Evolutionary conservation across 2,329 filamentous ascomycete species (phyloP).

Genomic region (Colletotrichum sp.): DNA sequence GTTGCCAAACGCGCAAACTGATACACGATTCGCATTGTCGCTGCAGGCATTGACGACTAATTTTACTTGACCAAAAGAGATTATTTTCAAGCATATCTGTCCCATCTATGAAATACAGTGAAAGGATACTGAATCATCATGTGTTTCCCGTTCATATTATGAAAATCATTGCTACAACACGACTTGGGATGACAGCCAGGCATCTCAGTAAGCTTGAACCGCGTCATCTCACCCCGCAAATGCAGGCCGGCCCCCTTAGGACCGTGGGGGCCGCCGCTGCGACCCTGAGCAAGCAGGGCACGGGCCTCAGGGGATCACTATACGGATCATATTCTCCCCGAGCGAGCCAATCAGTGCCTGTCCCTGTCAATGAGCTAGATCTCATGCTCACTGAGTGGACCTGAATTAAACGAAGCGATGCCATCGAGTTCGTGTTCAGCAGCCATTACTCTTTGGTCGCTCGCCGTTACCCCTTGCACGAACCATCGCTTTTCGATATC

Average conservation of each 20-base stretch:
- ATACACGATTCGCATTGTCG: conserved; percentile 18
- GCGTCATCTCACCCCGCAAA: conserved; percentile 11
- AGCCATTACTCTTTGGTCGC: background rate
- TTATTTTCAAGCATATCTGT: background rate
- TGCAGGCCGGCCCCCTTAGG: background rate
- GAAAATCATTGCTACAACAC: background rate
- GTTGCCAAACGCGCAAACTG: conserved; percentile 16
- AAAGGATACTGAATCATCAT: background rate
- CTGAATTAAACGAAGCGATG: conserved; percentile 19
- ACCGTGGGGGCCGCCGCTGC: background rate
- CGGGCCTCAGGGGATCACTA: background rate
- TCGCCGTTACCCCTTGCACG: conserved; percentile 5
- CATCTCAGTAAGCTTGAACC: background rate
- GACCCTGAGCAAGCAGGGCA: background rate
- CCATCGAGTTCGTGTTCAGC: conserved; percentile 14
- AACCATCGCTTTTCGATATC: background rate
- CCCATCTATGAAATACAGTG: background rate
- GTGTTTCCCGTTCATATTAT: background rate
- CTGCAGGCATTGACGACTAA: too few species aligned
- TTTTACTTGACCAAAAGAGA: background rate
- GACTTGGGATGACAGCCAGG: background rate
- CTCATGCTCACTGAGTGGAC: conserved; percentile 8
- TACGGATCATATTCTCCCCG: conserved; percentile 16
- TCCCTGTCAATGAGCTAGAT: background rate
- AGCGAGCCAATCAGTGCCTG: conserved; percentile 3